A percentile compares a stretch with the other conserved stretches of the same genome.
phyloP scores from a whole-genome alignment of 441 rosid genomes.

The Kokia cookei region DNA sequence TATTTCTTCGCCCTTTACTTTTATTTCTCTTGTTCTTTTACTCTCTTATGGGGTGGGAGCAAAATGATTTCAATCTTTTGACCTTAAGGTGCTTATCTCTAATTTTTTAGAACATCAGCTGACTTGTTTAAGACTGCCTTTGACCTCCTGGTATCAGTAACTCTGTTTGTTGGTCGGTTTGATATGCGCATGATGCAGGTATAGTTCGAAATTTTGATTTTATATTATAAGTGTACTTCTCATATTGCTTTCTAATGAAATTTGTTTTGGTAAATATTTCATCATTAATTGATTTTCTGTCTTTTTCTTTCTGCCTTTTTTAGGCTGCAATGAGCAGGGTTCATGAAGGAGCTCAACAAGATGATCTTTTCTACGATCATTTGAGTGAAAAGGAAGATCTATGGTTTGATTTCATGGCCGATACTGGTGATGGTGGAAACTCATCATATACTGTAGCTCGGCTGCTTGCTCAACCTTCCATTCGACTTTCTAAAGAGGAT shows the following conservation, averaged over 20 bases:
- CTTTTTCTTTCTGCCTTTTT: constrained; percentile 12
- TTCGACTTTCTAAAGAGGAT: constrained; percentile 38
- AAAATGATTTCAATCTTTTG: background rate
- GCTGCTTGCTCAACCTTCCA: constrained; percentile 81
- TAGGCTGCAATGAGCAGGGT: constrained; percentile 90
- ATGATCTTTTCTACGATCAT: constrained; percentile 78
- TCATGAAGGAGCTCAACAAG: constrained; percentile 41
- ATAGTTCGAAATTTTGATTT: background rate
- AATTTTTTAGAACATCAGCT: constrained; percentile 92
- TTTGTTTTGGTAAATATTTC: background rate
- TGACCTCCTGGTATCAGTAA: constrained; percentile 97
- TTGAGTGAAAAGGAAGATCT: constrained; percentile 68
- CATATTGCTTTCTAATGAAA: background rate
- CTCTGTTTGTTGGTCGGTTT: constrained; percentile 97
- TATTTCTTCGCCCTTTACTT: background rate
- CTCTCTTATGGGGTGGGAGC: background rate
- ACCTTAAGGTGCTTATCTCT: constrained; percentile 13
- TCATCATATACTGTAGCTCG: constrained; percentile 85
- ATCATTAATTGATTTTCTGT: background rate
- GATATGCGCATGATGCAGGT: constrained; percentile 99
- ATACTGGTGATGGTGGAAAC: constrained; percentile 99
- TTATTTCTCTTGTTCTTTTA: background rate
- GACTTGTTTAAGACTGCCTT: constrained; percentile 96
- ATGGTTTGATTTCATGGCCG: constrained; percentile 99
- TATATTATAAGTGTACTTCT: background rate